Evolutionary conservation across 1,284 basidiomycete species (phyloP), one percentile per base, ranked within the genome.

Genomic region (Apiotrichum brassicae): DNA sequence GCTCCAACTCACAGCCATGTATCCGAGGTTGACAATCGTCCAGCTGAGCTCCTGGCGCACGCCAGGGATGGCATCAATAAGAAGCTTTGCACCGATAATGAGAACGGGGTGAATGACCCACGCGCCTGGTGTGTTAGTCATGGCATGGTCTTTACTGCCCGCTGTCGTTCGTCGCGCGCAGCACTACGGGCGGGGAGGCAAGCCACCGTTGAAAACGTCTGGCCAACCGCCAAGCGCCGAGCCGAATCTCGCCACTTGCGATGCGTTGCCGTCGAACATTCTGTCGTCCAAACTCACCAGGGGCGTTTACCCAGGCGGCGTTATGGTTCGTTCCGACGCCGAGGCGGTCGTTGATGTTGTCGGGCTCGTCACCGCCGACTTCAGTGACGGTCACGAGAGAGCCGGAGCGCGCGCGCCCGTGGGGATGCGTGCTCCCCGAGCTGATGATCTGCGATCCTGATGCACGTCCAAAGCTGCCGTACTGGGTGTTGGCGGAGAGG

Each of bases 101-200:
- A 98, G 82, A 24, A 98, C 85, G 46, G 94, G 82, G 72, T 99
- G 94, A 58, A 99, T 97, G 61, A 94, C 77, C 94, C 94, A 98
- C 57, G 95, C 94, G 56, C 92, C 92, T 94, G 60, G 8, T 33
- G 14, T 32, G 41, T 43, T 24, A 23, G 41, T 24, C 40, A 9
- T 30, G 28, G 9, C 28, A 30, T 30, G 18, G 56, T n/a, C n/a
- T n/a, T n/a, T n/a, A n/a, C n/a, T n/a, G n/a, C n/a, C n/a, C n/a
- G n/a, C n/a, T n/a, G n/a, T n/a, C n/a, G n/a, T n/a, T n/a, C n/a
- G n/a, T n/a, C n/a, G n/a, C n/a, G n/a, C n/a, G n/a, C n/a, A n/a
- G n/a, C n/a, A n/a, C n/a, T n/a, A n/a, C n/a, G n/a, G n/a, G n/a
- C n/a, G n/a, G n/a, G n/a, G n/a, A n/a, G n/a, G n/a, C n/a, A n/a